These are phyloP conservation scores for Boechera divaricarpa DNA, from an alignment of 345 rosid genomes.

Conservation along the genomic window DNA sequence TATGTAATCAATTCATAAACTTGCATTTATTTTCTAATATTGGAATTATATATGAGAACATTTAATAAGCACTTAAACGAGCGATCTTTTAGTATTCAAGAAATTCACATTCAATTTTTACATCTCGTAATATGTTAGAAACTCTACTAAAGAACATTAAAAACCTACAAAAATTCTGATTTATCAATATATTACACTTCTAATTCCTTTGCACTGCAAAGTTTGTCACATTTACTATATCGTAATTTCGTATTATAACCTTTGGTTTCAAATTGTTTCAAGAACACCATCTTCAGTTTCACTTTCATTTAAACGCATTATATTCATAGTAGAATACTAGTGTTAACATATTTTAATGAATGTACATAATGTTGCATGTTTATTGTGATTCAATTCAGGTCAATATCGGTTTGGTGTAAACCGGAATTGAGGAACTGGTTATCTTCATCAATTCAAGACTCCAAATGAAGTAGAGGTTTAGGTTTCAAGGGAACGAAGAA, in stretches of 20 bases:
- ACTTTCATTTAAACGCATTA: neutral
- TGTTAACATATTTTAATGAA: neutral
- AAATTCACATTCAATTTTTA: neutral
- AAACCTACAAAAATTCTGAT: no score
- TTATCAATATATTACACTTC: no score
- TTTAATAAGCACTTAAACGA: neutral
- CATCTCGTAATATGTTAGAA: no score
- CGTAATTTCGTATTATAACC: neutral
- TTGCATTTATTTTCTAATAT: neutral
- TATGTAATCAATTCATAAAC: neutral
- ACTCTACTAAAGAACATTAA: neutral
- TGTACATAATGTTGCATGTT: neutral
- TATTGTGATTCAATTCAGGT: neutral
- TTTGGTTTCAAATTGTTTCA: neutral
- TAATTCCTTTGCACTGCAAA: no score
- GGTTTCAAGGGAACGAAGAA: neutral
- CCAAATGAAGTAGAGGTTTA: neutral
- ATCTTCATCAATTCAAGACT: neutral
- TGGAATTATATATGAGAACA: neutral
- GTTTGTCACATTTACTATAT: no score
- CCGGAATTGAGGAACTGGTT: neutral
- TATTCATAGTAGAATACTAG: neutral
- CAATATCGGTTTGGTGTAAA: neutral
- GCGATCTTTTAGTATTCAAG: neutral
- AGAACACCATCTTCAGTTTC: neutral